These are phyloP conservation scores for Mallotus nudiflorus DNA, from an alignment of 345 rosid species.

Conservation along the genomic window DNA sequence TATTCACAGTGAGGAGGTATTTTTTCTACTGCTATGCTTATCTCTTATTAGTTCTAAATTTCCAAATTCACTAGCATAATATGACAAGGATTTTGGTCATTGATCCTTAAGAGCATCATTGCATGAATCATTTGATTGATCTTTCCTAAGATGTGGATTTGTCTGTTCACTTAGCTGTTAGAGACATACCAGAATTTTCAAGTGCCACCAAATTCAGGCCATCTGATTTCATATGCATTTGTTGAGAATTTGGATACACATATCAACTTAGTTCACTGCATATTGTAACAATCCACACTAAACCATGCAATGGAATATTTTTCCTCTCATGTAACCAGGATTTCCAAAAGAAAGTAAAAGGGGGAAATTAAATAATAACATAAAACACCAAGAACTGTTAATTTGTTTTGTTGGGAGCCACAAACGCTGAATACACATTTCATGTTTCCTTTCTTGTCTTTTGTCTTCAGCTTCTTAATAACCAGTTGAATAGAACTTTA, in stretches of 20 bases:
- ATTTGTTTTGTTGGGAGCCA: neutral
- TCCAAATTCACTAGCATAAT: neutral
- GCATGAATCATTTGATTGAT: neutral
- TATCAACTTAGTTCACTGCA: conserved; percentile 1
- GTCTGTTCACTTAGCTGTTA: neutral
- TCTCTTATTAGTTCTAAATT: neutral
- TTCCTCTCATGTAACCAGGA: too few species aligned
- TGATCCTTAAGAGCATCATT: neutral
- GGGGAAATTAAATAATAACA: too few species aligned
- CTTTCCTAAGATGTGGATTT: neutral
- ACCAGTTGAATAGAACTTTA: neutral
- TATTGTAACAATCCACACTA: neutral
- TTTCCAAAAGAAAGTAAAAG: too few species aligned
- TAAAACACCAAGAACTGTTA: neutral
- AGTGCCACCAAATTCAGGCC: neutral
- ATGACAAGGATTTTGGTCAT: too few species aligned
- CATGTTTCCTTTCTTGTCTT: neutral
- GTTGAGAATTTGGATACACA: neutral
- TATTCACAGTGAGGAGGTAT: conserved; percentile 87
- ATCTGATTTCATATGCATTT: neutral
- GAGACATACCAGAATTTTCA: neutral
- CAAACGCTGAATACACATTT: neutral
- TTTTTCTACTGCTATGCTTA: neutral
- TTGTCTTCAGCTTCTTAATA: neutral
- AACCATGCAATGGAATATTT: too few species aligned